These are phyloP conservation scores for Paraphaeosphaeria minitans DNA, from an alignment of 2,329 filamentous ascomycete genomes.

Conservation along the genomic window DNA sequence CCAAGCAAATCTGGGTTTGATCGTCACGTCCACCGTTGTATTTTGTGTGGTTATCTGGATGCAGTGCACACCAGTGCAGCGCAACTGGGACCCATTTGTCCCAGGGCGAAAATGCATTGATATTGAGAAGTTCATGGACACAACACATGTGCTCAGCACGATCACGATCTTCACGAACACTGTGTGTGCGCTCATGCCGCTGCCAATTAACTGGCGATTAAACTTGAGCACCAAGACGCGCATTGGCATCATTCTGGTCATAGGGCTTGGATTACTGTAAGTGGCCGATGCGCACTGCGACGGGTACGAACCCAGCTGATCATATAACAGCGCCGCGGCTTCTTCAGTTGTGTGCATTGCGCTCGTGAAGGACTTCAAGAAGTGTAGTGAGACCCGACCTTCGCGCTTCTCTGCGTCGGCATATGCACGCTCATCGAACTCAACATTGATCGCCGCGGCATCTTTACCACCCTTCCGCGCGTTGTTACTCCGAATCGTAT, in stretches of 20 bases:
- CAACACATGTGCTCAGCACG: too few relatives aligned
- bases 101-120: too few relatives aligned
- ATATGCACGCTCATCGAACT: conserved; percentile 12
- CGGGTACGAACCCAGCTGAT: neutral
- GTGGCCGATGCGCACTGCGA: neutral
- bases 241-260: neutral
- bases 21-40: too few relatives aligned
- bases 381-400: conserved; percentile 6
- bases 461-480: conserved; percentile 8
- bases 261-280: neutral
- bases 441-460: conserved; percentile 7
- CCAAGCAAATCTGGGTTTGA: too few relatives aligned
- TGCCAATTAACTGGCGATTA: conserved; percentile 8
- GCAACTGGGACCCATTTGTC: too few relatives aligned
- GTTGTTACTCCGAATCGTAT: neutral
- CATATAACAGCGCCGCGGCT: conserved; percentile 4
- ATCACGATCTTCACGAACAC: too few relatives aligned
- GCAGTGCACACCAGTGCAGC: too few relatives aligned
- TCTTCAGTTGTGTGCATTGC: conserved; percentile 5
- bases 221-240: neutral
- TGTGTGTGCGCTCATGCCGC: too few relatives aligned
- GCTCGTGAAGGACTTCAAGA: conserved; percentile 3
- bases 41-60: too few relatives aligned
- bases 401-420: conserved; percentile 3
- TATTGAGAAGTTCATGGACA: too few relatives aligned